These are phyloP conservation scores for Atkinsonella hypoxylon DNA, from an alignment of 2,329 filamentous ascomycete genomes.

Conservation along the genomic window DNA sequence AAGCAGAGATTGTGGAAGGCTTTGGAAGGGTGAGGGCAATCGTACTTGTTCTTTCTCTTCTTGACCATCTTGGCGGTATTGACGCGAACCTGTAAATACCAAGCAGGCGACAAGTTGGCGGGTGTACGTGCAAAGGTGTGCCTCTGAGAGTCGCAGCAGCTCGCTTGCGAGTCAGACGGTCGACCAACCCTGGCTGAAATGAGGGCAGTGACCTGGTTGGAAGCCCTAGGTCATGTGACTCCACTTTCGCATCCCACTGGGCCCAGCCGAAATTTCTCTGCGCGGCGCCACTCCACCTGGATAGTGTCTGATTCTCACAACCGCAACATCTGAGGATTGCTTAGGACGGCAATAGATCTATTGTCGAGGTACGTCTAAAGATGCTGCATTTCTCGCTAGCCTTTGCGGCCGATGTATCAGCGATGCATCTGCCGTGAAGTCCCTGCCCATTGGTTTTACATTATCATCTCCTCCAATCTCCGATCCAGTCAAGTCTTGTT, in stretches of 20 bases:
- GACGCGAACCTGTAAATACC: conserved; percentile 26
- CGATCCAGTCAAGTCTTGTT: conserved; percentile 6
- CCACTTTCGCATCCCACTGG: conserved; percentile 2
- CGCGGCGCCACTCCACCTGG: conserved; percentile 18
- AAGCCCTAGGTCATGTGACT: conserved; percentile 19
- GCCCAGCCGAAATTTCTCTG: conserved; percentile 16
- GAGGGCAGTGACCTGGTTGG: conserved; percentile 11
- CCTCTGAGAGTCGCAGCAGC: conserved; percentile 3
- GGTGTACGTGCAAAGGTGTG: conserved; percentile 15
- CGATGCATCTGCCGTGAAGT: conserved; percentile 22
- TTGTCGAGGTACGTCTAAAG: conserved; percentile 52
- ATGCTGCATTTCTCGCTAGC: conserved; percentile 28
- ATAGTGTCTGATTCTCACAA: conserved; percentile 15
- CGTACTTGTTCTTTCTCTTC: conserved; percentile 60
- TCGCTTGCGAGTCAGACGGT: conserved; percentile 6
- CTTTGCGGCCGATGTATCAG: conserved; percentile 17
- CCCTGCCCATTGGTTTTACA: conserved; percentile 3
- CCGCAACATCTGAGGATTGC: conserved; percentile 45
- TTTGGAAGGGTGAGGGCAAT: conserved; percentile 7
- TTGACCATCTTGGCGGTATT: conserved; percentile 56
- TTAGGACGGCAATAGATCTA: conserved; percentile 49
- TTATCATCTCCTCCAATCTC: conserved; percentile 8
- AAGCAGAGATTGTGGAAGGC: not conserved
- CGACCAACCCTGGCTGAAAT: conserved; percentile 4
- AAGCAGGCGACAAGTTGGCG: conserved; percentile 11